phyloP scores from a whole-genome alignment of 768 basidiomycete genomes.

The Auricularia sp. region DNA sequence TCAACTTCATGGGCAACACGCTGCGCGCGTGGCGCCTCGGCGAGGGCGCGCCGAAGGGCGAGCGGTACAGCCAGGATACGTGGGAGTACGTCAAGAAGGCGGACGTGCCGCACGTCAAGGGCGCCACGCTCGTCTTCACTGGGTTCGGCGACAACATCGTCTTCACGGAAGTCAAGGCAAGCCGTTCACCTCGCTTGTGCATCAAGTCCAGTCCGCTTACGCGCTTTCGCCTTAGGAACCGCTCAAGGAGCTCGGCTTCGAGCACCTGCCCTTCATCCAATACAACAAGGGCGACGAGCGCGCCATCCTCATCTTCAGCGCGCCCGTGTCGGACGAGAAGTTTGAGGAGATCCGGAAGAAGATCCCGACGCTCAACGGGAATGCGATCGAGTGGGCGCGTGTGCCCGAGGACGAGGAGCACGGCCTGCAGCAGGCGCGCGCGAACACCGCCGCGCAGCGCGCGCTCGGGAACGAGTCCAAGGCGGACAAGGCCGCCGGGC shows the following conservation, averaged over 20 bases:
- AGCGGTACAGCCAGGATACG: constrained; percentile 40
- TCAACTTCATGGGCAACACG: constrained; percentile 67
- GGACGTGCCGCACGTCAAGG: constrained; percentile 37
- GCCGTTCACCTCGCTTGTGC: constrained; percentile 1
- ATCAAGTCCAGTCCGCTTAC: neutral
- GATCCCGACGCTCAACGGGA: constrained; percentile 53
- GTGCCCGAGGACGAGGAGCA: constrained; percentile 64
- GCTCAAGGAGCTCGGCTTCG: constrained; percentile 34
- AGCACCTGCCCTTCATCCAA: constrained; percentile 38
- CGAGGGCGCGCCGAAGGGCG: constrained; percentile 16
- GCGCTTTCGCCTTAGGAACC: constrained; percentile 25
- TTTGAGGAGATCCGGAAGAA: constrained; percentile 57
- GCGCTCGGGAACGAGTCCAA: constrained; percentile 25
- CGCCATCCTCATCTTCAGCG: constrained; percentile 49
- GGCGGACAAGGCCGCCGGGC: constrained; percentile 33
- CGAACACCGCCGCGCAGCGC: constrained; percentile 53
- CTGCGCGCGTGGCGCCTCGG: constrained; percentile 35
- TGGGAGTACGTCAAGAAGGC: constrained; percentile 36
- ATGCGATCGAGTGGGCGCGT: constrained; percentile 53
- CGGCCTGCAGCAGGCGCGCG: constrained; percentile 64
- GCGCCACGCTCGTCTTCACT: constrained; percentile 48
- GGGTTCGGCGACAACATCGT: constrained; percentile 48
- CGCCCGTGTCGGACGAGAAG: constrained; percentile 61
- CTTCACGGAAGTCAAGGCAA: constrained; percentile 52
- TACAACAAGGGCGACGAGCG: constrained; percentile 34